Conservation (phyloP, 441 rosid species). For the Geranium incanum region DNA sequence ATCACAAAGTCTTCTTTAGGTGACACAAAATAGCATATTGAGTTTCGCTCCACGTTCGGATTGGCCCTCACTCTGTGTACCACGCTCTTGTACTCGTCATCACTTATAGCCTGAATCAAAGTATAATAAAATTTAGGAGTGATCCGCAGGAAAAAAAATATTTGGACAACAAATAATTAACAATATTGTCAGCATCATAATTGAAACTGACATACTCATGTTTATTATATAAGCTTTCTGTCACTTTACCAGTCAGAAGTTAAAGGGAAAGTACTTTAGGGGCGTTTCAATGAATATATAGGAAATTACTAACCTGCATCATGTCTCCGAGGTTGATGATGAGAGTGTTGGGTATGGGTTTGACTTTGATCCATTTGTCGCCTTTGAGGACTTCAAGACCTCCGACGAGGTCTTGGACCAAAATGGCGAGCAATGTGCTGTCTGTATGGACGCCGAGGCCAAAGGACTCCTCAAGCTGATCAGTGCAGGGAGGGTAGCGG, state of each 20-base stretch:
- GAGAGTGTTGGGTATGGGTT: constrained; percentile 43
- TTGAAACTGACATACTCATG: too few relatives aligned
- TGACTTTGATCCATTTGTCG: constrained; percentile 44
- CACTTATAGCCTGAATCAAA: constrained; percentile 17
- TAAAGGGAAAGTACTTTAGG: too few relatives aligned
- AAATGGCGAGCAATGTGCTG: constrained; percentile 61
- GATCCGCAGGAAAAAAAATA: too few relatives aligned
- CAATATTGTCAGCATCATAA: too few relatives aligned
- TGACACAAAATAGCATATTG: constrained; percentile 23
- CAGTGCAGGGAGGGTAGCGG: constrained; percentile 28
- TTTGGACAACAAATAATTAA: too few relatives aligned
- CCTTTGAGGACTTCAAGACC: constrained; percentile 61
- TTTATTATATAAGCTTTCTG: too few relatives aligned
- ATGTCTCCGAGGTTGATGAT: constrained; percentile 68
- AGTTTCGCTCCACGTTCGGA: constrained; percentile 13
- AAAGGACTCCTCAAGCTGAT: constrained; percentile 6
- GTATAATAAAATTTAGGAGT: too few relatives aligned
- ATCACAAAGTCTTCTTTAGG: constrained; percentile 14
- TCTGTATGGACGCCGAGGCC: constrained; percentile 71
- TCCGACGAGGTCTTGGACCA: constrained; percentile 45
- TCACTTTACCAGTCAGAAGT: too few relatives aligned
- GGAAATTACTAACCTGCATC: constrained; percentile 51
- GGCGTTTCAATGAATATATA: too few relatives aligned
- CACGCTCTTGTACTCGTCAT: constrained; percentile 17
- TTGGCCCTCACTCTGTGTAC: constrained; percentile 16